These are phyloP conservation scores for Phylloporus sp. DNA, from an alignment of 768 basidiomycete species.

Conservation along the genomic window DNA sequence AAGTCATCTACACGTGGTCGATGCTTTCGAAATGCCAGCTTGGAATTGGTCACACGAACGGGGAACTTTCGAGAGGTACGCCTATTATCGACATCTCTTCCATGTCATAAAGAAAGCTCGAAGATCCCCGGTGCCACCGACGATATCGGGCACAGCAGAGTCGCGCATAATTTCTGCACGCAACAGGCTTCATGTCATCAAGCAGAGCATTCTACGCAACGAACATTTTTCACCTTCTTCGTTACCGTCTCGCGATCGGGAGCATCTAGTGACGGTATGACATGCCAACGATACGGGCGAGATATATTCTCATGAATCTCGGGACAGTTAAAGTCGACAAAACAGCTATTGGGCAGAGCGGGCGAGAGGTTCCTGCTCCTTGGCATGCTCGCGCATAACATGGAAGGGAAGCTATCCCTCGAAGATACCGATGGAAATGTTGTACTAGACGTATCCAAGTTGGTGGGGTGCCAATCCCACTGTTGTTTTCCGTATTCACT, in stretches of 20 bases:
- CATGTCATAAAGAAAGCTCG: conserved; percentile 9
- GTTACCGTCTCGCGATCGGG: conserved; percentile 81
- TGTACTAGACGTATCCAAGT: conserved; percentile 79
- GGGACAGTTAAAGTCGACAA: conserved; percentile 83
- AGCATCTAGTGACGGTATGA: conserved; percentile 80
- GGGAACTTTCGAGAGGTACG: conserved; percentile 84
- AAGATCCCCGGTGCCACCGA: conserved; percentile 48
- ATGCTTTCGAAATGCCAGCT: conserved; percentile 93
- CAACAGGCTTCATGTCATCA: conserved; percentile 85
- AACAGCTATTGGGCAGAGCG: conserved; percentile 88
- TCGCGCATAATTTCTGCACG: conserved; percentile 75
- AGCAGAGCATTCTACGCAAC: conserved; percentile 88
- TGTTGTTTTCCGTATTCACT: conserved; percentile 12
- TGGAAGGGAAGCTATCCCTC: conserved; percentile 85
- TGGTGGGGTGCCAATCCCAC: conserved; percentile 42
- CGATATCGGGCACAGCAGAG: conserved; percentile 79
- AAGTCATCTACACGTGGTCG: conserved; percentile 74
- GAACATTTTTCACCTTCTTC: conserved; percentile 98
- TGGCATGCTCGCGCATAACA: conserved; percentile 86
- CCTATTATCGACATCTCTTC: background rate
- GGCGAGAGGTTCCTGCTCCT: conserved; percentile 89
- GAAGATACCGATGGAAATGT: conserved; percentile 94
- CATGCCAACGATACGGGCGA: conserved; percentile 8
- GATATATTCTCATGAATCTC: conserved; percentile 16
- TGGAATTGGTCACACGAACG: conserved; percentile 88